Evolutionary conservation across 192 early-diverging fungal genomes (phyloP), one percentile per base, ranked within the genome.

Genomic region (Diversispora epigaea): DNA sequence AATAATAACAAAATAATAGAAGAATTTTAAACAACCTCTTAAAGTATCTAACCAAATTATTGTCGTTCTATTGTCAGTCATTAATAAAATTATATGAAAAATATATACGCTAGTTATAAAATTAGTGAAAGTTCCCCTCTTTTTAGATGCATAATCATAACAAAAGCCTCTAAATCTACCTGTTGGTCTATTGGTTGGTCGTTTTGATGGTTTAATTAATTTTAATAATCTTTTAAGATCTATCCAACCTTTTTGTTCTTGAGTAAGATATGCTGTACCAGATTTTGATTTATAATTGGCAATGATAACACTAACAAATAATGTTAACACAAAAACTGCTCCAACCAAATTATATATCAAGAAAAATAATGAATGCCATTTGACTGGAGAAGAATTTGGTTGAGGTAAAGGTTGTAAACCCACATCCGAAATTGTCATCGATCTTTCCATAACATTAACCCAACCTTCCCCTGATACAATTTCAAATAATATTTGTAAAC

Each of bases 231-330:
- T 87, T 71, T 88, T 85, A 43, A 89, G 68, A 75, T 89, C 86
- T 65, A 89, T 74, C 88, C 88, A 89, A 32, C 85, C 82, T 15
- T 83, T 78, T 65, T 89, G 88, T 50, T 89, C 84, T 4, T 81
- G 79, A 0, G 88, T 89, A 60, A 89, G 72, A 77, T 84, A 89
- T 1, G 86, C 86, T 11, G 83, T 82, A 8, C 88, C 88, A 15
- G 83, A 85, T 63, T 87, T 77, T 61, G 82, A 84, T 11, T 84
- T 81, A 71, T 84, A 89, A 73, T 86, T 88, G 52, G 85, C 85
- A 69, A 89, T 84, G 8, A 89, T 84, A 56, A 89, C 82, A 5
- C 86, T 87, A 15, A 89, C 74, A 77, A 89, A 89, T 40, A 89
- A 60, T 9, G 85, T 84, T 4, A 87, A 82, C 8, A 89, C 81